Percentiles rank a stretch among this genome's conserved stretches.
Conservation (phyloP, 106 monocot genomes). For the Narthecium ossifragum region DNA sequence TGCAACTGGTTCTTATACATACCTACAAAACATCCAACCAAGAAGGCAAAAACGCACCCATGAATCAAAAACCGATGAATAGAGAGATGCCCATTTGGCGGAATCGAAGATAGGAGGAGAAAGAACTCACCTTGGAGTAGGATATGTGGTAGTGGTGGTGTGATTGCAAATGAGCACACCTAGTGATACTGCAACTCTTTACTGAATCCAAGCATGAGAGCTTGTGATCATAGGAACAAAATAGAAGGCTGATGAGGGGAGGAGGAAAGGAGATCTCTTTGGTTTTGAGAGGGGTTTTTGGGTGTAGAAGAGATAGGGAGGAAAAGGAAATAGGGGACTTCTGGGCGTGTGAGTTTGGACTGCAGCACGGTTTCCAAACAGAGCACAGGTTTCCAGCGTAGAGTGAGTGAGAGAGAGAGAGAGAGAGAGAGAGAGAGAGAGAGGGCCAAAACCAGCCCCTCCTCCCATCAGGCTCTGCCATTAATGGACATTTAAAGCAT, state of each 20-base stretch:
- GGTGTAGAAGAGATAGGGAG: background rate
- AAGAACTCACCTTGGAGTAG: too few species aligned
- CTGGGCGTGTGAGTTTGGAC: background rate
- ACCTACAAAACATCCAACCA: slow-evolving; percentile 11
- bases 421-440: background rate
- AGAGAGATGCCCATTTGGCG: too few species aligned
- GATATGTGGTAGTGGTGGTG: too few species aligned
- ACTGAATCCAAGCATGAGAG: too few species aligned
- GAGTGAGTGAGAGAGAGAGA: background rate
- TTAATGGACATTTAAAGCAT: slow-evolving; percentile 31
- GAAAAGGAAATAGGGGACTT: background rate
- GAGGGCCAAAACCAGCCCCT: slow-evolving; percentile 1
- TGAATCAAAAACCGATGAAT: too few species aligned
- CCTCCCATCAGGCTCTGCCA: slow-evolving; percentile 21
- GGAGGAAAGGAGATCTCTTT: background rate
- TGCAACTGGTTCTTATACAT: slow-evolving; percentile 95
- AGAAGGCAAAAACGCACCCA: too few species aligned
- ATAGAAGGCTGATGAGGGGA: too few species aligned
- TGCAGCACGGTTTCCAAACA: slow-evolving; percentile 29
- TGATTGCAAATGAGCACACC: too few species aligned
- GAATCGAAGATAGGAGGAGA: too few species aligned
- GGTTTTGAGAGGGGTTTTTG: too few species aligned
- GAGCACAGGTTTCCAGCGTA: slow-evolving; percentile 23
- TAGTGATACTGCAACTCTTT: too few species aligned
- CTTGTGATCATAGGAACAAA: too few species aligned